Base-by-base conservation (phyloP, 192 early-diverging fungal species). In the Diversispora eburnea region DNA sequence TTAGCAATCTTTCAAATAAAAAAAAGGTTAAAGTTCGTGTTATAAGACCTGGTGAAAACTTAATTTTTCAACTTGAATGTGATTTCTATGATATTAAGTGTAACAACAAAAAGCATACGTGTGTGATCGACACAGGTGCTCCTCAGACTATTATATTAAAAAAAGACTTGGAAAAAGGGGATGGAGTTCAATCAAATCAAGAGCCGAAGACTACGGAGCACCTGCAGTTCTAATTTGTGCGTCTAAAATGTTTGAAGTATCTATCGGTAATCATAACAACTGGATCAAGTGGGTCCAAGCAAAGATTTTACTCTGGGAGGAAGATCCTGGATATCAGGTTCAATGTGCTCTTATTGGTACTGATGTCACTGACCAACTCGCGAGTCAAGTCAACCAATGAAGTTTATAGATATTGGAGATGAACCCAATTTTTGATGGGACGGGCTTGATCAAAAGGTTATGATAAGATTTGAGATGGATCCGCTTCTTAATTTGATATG, bases 1-100 rank as follows among this genome's bases (percentile, higher is more conserved):
- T 67, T 51, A 68, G 33, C 25, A 66, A 66, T 66, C 57, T 43
- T 58, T 19, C 39, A 70, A 70, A 70, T 70, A 70, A 70, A n/a
- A n/a, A n/a, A n/a, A n/a, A 70, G 68, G 4, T 70, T 41, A 70
- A 54, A 45, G 19, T 70, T 56, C 39, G 41, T 56, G 54, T 70
- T 47, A 70, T 4, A 70, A 70, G 52, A 43, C 51, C 67, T 0
- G 41, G 41, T 46, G 52, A 70, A 70, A 42, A 43, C 41, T 56
- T 41, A 56, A 70, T 70, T 33, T 25, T 3, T 19, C 49, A 20
- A 9, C 5, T 69, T 56, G 1, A 5, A 3, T 69, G 55, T 69
- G 33, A 72, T 72, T 72, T 60, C 2, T 49, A 48, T 47, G 22
- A 72, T 33, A 60, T 25, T 12, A 1, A 2, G 5, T 13, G 45